Base-by-base conservation (phyloP, 805 yeast genomes). In the Clavispora vitiphila region DNA sequence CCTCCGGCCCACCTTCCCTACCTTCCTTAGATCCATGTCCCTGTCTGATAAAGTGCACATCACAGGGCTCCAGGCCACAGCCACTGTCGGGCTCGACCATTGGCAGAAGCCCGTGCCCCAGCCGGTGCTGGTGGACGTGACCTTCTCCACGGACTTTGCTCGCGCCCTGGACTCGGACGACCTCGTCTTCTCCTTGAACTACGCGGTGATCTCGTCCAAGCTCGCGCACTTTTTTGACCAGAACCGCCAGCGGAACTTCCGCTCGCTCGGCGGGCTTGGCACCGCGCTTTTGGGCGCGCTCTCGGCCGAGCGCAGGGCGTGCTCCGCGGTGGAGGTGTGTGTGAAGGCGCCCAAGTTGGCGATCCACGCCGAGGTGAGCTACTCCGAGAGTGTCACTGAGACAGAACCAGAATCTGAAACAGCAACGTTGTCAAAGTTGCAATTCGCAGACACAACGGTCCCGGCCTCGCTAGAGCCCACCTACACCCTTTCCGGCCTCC, bases 131-230 rank as follows among this genome's bases (percentile, higher is more conserved):
- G 67, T 86, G 6, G 74, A 84, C 9, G 70, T 86, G 20, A 69
- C 72, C 34, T 72, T 86, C 47, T 65, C 66, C 25, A 85, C 96
- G 0, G 79, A 81, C 53, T 83, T 90, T 54, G 69, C 75, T 19
- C 67, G 75, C 41, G 90, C 96, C n/a, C 80, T 91, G n/a, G 62
- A 65, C 10, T 77, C 81, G 0, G 98, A 91, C 62, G 91, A 90
- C 56, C 71, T 91, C 51, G 76, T 78, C 44, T 79, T 84, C 54
- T 84, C 96, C 5, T 75, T 91, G 48, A 91, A 91, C 62, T 91
- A 91, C 61, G 97, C 96, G 2, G 89, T 81, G 4, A 74, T 91
- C 4, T 78, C 91, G 4, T 70, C 87, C 38, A 77, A 78, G 31
- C 65, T 91, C n/a, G 60, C 76, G 30, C 67, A 71, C 5, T 75